phyloP scores from a whole-genome alignment of 768 basidiomycete species.

The Russula sp. region DNA sequence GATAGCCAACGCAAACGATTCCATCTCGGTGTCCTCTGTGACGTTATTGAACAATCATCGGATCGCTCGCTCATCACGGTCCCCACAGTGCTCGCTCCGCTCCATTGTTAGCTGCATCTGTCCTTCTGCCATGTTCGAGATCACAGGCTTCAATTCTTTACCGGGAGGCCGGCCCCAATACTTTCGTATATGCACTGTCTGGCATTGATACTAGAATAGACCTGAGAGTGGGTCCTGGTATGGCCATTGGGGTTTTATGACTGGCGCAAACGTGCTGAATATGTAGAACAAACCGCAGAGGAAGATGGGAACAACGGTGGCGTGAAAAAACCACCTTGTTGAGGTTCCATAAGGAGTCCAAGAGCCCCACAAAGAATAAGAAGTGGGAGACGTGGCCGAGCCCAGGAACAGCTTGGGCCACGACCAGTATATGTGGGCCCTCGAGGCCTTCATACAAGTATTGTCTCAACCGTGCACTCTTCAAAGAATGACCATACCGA shows the following conservation, averaged over 20 bases:
- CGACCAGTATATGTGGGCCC: conserved; percentile 35
- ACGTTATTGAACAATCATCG: conserved; percentile 3
- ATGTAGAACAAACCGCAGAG: conserved; percentile 17
- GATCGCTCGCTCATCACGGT: conserved; percentile 4
- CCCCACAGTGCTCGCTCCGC: background rate
- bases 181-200: background rate
- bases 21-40: background rate
- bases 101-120: background rate
- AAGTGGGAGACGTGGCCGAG: conserved; percentile 46
- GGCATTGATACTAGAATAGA: conserved; percentile 8
- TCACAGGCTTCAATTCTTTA: background rate
- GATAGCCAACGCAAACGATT: conserved; percentile 5
- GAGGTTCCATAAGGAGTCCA: conserved; percentile 37
- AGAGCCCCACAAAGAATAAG: conserved; percentile 46
- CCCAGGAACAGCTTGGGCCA: conserved; percentile 41
- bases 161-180: background rate
- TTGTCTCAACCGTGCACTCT: conserved; percentile 38
- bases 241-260: conserved; percentile 11
- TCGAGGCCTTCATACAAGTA: conserved; percentile 36
- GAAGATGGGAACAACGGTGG: conserved; percentile 7
- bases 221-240: conserved; percentile 13
- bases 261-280: background rate
- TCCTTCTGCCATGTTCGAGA: background rate
- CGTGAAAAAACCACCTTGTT: conserved; percentile 13
- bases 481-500: conserved; percentile 28